Conservation (phyloP, 2,329 filamentous ascomycete species). For the Aspergillus chevalieri region DNA sequence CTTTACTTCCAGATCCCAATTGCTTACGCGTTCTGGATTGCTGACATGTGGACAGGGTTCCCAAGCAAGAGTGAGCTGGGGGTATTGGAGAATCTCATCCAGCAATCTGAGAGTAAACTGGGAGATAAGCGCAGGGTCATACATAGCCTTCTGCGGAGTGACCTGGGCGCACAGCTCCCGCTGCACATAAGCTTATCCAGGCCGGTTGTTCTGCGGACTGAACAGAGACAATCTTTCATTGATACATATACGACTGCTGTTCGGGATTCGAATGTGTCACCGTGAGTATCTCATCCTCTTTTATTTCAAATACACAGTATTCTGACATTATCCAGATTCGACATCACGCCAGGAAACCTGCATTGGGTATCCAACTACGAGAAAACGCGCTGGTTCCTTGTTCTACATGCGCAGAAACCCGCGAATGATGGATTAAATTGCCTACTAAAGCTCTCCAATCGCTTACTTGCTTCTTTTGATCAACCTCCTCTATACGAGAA, state of each 20-base stretch:
- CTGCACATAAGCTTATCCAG: slow-evolving; percentile 88
- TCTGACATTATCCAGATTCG: slow-evolving; percentile 40
- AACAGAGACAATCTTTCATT: slow-evolving; percentile 65
- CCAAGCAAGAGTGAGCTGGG: slow-evolving; percentile 31
- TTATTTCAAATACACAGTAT: neutral
- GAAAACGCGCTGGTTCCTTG: slow-evolving; percentile 72
- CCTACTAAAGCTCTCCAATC: slow-evolving; percentile 64
- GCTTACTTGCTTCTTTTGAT: slow-evolving; percentile 50
- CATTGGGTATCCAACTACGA: slow-evolving; percentile 64
- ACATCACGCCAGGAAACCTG: slow-evolving; percentile 41
- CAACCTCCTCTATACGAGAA: slow-evolving; percentile 65
- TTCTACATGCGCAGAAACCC: slow-evolving; percentile 56
- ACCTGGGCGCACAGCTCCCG: slow-evolving; percentile 70
- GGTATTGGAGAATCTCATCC: slow-evolving; percentile 26
- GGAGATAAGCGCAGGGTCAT: slow-evolving; percentile 40
- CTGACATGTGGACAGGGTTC: slow-evolving; percentile 30
- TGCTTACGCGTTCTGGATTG: slow-evolving; percentile 2
- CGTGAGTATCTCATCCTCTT: slow-evolving; percentile 32
- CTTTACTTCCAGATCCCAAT: neutral
- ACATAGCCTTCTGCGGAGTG: slow-evolving; percentile 66
- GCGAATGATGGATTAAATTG: slow-evolving; percentile 51
- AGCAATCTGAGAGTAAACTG: slow-evolving; percentile 33
- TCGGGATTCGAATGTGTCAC: slow-evolving; percentile 34
- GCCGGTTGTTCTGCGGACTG: slow-evolving; percentile 66
- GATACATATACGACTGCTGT: slow-evolving; percentile 47